Percentiles rank a stretch among this genome's conserved stretches.
These are phyloP conservation scores for Backusella tarrabulga DNA, from an alignment of 192 early-diverging fungal genomes.

Conservation along the genomic window DNA sequence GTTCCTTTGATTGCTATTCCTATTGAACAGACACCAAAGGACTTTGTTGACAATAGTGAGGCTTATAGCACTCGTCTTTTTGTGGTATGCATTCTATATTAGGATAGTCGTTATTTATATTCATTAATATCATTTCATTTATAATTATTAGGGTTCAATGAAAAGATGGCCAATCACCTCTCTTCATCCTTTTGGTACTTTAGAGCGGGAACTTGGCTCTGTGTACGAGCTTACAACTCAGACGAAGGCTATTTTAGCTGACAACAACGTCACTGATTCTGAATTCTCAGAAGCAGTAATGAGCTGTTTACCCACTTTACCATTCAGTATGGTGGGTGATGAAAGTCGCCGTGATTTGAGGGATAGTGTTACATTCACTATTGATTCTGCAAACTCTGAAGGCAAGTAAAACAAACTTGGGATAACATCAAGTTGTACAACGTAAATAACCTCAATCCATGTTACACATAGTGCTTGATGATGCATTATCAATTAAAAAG, in stretches of 20 bases:
- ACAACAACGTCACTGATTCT: conserved; percentile 70
- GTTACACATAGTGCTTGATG: conserved; percentile 52
- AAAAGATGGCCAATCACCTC: conserved; percentile 66
- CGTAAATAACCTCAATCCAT: background rate
- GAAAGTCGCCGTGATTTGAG: conserved; percentile 70
- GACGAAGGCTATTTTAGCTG: conserved; percentile 74
- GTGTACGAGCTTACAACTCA: conserved; percentile 79
- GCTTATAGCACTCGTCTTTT: conserved; percentile 55
- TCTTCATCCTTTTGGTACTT: conserved; percentile 67
- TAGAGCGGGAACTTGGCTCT: conserved; percentile 68
- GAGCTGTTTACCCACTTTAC: conserved; percentile 67
- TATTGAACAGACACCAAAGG: conserved; percentile 61
- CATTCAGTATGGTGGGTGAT: conserved; percentile 69
- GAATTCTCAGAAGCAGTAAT: conserved; percentile 73
- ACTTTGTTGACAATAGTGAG: conserved; percentile 66
- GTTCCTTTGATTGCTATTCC: conserved; percentile 76
- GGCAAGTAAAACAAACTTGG: conserved; percentile 37
- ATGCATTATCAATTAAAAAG: conserved; percentile 66
- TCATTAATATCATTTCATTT: conserved; percentile 4
- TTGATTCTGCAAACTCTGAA: conserved; percentile 79
- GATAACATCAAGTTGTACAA: background rate
- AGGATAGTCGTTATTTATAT: background rate
- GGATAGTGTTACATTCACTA: conserved; percentile 71
- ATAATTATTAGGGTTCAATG: conserved; percentile 51
- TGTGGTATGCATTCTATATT: conserved; percentile 37